Evolutionary conservation across 108 stramenopile genomes (phyloP), one percentile per base, ranked within the genome.

Genomic region (Cyclotella cryptica): DNA sequence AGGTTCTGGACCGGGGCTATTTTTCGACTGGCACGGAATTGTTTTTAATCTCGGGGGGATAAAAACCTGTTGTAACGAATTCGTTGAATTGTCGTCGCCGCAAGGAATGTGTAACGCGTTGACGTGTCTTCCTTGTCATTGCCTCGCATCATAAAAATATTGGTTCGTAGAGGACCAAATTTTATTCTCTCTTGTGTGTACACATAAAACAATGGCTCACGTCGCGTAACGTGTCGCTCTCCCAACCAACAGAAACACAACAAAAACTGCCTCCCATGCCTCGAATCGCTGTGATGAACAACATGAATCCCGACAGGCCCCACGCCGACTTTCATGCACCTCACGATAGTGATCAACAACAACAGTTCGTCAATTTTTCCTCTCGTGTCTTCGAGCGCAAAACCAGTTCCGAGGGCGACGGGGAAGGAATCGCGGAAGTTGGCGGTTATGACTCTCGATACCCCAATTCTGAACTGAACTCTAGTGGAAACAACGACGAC

Each of bases 11-110:
- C 24, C 5, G 55, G n/a, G n/a, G 3, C 11, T 21, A 49, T 7
- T 17, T 49, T 49, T n/a, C 9, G 47, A 49, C 22, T 8, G 55
- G 24, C 24, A 22, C 24, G n/a, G 47, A 35, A 35, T 35, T 24
- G 55, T 55, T 55, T 55, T 55, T 24, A 55, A 24, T 55, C 55
- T 19, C 24, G 11, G 55, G 55, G 55, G 55, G 24, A 55, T 26
- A 19, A 55, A 55, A 55, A 55, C n/a, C 1, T 55, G 6, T 5
- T 26, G 55, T 55, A 22, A 24, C 1, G 21, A 35, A 35, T 5
- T 12, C 22, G 55, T 26, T 24, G 55, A 55, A 8, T 55, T 21
- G 19, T 26, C 12, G 13, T 24, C 55, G 55, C 55, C n/a, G 55
- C 55, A 12, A 6, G n/a, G 55, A 22, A 0, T 55, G 19, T 24